Conservation (phyloP, 1,284 basidiomycete genomes). For the Rhodotorula glutinis region DNA sequence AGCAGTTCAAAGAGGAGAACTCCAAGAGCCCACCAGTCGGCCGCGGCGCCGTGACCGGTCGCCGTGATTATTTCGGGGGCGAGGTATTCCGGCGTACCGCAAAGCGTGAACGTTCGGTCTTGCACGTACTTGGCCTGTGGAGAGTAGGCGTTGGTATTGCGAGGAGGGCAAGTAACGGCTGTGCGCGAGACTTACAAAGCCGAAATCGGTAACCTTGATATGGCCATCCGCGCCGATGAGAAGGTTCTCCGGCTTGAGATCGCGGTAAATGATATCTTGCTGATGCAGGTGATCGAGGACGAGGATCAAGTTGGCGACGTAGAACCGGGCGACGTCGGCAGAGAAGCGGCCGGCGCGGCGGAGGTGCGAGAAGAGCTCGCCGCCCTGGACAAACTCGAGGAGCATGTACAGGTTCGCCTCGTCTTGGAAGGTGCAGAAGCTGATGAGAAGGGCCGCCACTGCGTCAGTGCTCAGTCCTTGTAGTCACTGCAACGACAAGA, state of each 20-base stretch:
- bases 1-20: slow-evolving; percentile 96
- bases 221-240: slow-evolving; percentile 48
- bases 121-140: slow-evolving; percentile 32
- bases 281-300: slow-evolving; percentile 86
- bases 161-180: slow-evolving; percentile 44
- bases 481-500: neutral
- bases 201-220: slow-evolving; percentile 54
- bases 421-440: slow-evolving; percentile 73
- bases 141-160: neutral
- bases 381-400: slow-evolving; percentile 94
- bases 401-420: slow-evolving; percentile 70
- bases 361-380: slow-evolving; percentile 88
- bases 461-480: neutral
- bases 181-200: slow-evolving; percentile 54
- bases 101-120: slow-evolving; percentile 41
- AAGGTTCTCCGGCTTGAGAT: slow-evolving; percentile 56
- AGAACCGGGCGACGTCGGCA: slow-evolving; percentile 87
- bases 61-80: slow-evolving; percentile 58
- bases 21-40: slow-evolving; percentile 96
- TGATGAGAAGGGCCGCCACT: slow-evolving; percentile 12
- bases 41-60: slow-evolving; percentile 55
- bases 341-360: slow-evolving; percentile 72
- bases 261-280: slow-evolving; percentile 64
- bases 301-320: slow-evolving; percentile 93
- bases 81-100: slow-evolving; percentile 79